Percentiles rank a stretch among this genome's conserved stretches.
phyloP scores from a whole-genome alignment of 306 rosid genomes.

The Neltuma alba region DNA sequence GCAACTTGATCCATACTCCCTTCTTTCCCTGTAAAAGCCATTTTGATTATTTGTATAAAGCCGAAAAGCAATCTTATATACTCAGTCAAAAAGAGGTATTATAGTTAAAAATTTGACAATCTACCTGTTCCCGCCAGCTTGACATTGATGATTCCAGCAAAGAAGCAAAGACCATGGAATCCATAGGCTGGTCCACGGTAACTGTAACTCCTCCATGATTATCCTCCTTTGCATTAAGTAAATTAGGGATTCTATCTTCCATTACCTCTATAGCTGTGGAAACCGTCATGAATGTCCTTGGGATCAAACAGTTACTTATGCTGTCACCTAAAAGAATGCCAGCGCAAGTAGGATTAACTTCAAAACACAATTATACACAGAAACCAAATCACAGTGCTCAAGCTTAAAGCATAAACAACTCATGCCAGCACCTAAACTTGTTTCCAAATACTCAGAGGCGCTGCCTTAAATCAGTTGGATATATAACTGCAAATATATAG shows the following conservation, averaged over 20 bases:
- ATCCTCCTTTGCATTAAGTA: constrained; percentile 56
- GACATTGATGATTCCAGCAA: constrained; percentile 59
- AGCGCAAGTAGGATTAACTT: not conserved
- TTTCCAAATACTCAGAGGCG: not conserved
- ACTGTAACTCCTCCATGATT: constrained; percentile 68
- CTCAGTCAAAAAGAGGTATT: not conserved
- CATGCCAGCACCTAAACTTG: not conserved
- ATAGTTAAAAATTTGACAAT: not conserved
- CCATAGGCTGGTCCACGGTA: constrained; percentile 56
- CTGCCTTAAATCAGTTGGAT: not conserved
- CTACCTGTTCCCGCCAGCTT: constrained; percentile 71
- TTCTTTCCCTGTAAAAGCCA: constrained; percentile 62
- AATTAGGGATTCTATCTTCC: constrained; percentile 31
- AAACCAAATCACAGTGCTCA: not conserved
- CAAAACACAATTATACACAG: not conserved
- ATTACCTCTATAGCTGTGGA: constrained; percentile 32
- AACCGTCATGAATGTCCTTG: too few relatives aligned
- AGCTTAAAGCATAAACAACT: not conserved
- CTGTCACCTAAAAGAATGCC: too few relatives aligned
- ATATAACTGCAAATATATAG: not conserved
- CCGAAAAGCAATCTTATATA: not conserved
- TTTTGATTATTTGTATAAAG: not conserved
- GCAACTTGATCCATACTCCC: constrained; percentile 86
- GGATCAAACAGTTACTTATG: too few relatives aligned
- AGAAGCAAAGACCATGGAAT: constrained; percentile 51